A percentile compares a stretch with the other conserved stretches of the same genome.
phyloP scores from a whole-genome alignment of 768 basidiomycete genomes.

The Leccinum truebloodii region DNA sequence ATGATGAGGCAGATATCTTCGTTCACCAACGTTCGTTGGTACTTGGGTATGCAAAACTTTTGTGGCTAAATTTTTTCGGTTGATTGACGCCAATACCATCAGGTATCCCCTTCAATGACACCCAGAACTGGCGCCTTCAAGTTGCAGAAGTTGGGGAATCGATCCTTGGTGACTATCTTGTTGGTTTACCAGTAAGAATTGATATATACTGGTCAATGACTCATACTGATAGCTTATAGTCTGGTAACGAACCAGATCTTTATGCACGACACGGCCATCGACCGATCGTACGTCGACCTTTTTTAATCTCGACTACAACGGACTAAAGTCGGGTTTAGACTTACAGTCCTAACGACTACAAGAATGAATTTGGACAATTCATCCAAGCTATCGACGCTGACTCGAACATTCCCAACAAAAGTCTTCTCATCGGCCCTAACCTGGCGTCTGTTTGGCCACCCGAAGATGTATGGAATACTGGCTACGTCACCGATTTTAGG shows the following conservation, averaged over 20 bases:
- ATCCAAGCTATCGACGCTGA: constrained; percentile 44
- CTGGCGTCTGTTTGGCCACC: constrained; percentile 58
- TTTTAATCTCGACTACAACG: too few relatives aligned
- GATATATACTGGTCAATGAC: not conserved
- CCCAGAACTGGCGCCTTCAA: constrained; percentile 46
- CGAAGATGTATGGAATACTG: constrained; percentile 53
- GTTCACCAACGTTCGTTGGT: constrained; percentile 66
- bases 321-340: constrained; percentile 9
- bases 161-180: constrained; percentile 63
- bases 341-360: constrained; percentile 43
- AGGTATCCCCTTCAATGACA: constrained; percentile 69
- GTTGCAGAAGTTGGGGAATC: constrained; percentile 59
- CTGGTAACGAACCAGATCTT: constrained; percentile 81
- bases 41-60: constrained; percentile 41
- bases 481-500: constrained; percentile 47
- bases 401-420: constrained; percentile 38
- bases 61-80: not conserved
- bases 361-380: constrained; percentile 51
- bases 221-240: constrained; percentile 36
- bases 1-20: constrained; percentile 60
- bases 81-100: constrained; percentile 15
- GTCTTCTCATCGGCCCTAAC: constrained; percentile 63
- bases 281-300: constrained; percentile 8
- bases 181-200: constrained; percentile 48
- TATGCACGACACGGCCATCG: constrained; percentile 49